phyloP scores from a whole-genome alignment of 2,329 filamentous ascomycete species.

The Fusarium protoensiforme region DNA sequence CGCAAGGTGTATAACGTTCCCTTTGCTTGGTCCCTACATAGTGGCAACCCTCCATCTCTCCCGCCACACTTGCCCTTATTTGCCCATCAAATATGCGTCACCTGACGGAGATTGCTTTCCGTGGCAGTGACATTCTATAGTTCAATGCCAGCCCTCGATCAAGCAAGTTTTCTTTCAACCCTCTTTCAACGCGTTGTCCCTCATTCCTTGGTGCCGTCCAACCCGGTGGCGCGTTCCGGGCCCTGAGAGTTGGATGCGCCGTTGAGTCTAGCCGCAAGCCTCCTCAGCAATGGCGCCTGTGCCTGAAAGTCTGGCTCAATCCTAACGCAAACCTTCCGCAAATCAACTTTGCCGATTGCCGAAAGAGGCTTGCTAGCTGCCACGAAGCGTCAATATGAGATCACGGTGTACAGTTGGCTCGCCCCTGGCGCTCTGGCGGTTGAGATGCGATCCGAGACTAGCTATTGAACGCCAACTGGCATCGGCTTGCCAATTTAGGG shows the following conservation, averaged over 20 bases:
- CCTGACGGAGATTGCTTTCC: not conserved
- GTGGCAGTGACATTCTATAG: not conserved
- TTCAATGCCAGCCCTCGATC: not conserved
- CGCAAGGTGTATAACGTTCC: not conserved
- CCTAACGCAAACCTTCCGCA: not conserved
- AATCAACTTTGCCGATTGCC: not conserved
- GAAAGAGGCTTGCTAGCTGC: not conserved
- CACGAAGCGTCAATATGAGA: not conserved
- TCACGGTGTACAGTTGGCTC: not conserved
- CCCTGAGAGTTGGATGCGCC: not conserved
- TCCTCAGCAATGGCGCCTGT: not conserved
- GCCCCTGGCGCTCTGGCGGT: not conserved
- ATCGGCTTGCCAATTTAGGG: not conserved
- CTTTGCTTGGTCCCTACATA: not conserved
- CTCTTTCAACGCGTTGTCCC: not conserved
- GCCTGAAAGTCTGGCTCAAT: not conserved
- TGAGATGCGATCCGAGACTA: not conserved
- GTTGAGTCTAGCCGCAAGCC: not conserved
- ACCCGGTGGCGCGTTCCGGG: not conserved
- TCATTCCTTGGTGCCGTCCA: not conserved
- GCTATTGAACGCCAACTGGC: not conserved
- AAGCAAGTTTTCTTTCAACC: not conserved
- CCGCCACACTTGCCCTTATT: not conserved
- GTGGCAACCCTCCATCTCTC: not conserved
- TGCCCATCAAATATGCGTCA: not conserved